Evolutionary conservation across 345 rosid species (phyloP).

Genomic region (Capsella bursapastoris): DNA sequence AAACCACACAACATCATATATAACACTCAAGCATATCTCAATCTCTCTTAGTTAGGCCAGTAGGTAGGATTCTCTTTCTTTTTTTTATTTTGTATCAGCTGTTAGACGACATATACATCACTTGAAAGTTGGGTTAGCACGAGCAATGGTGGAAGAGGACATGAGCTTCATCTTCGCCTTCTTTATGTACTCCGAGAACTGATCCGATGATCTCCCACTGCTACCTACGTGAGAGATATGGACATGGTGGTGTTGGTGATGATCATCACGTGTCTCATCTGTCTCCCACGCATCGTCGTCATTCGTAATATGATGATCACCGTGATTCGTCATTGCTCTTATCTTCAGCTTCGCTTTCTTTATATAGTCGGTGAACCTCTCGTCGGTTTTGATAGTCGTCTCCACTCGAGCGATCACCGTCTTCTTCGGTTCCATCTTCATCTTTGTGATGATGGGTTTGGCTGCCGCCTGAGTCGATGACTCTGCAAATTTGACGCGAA

Average conservation of each 20-base stretch:
- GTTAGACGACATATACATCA: no score
- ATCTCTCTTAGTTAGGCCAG: no score
- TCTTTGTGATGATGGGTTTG: constrained; percentile 35
- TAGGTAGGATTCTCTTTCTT: no score
- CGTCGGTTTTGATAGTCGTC: constrained; percentile 40
- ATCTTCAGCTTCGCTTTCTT: constrained; percentile 43
- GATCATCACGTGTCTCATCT: constrained; percentile 20
- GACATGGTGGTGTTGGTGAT: constrained; percentile 21
- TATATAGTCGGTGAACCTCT: constrained; percentile 42
- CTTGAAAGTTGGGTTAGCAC: constrained; percentile 4
- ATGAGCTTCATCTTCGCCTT: constrained; percentile 42
- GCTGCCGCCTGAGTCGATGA: constrained; percentile 20
- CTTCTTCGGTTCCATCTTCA: constrained; percentile 39
- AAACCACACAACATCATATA: no score
- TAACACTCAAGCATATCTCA: no score
- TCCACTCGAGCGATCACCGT: constrained; percentile 37
- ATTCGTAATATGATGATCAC: constrained; percentile 24
- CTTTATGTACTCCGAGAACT: constrained; percentile 40
- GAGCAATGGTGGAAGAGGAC: constrained; percentile 38
- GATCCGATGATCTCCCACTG: constrained; percentile 36
- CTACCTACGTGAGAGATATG: constrained; percentile 35
- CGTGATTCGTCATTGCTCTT: constrained; percentile 42
- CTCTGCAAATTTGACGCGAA: constrained; percentile 29
- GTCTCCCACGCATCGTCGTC: constrained; percentile 25
- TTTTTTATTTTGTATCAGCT: no score